Percentiles rank a stretch among this genome's conserved stretches.
phyloP scores from a whole-genome alignment of 2,329 filamentous ascomycete species.

The Amauroascus niger region DNA sequence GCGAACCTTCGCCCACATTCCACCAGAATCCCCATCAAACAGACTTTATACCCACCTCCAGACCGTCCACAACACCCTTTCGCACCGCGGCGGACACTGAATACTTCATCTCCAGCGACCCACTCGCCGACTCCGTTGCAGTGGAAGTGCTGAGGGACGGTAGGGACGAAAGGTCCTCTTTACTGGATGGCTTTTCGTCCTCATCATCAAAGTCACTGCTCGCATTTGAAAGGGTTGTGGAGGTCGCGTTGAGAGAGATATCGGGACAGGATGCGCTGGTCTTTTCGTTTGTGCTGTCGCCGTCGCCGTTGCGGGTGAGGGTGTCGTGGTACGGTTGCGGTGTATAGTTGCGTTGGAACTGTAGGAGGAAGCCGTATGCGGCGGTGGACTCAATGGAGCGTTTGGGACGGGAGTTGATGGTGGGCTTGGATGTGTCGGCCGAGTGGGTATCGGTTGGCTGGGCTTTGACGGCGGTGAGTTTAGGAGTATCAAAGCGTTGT shows the following conservation, averaged over 20 bases:
- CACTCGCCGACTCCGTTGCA: background rate
- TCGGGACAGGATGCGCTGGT: background rate
- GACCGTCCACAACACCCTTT: background rate
- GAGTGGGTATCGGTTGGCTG: background rate
- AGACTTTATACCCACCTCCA: background rate
- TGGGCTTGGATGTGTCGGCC: background rate
- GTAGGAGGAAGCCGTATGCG: conserved; percentile 12
- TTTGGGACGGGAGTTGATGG: background rate
- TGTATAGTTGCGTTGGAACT: conserved; percentile 8
- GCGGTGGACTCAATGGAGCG: conserved; percentile 11
- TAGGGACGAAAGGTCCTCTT: conserved; percentile 2
- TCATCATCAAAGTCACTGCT: conserved; percentile 1
- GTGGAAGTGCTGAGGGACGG: conserved; percentile 10
- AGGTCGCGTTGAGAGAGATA: background rate
- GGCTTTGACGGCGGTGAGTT: background rate
- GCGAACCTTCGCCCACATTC: background rate
- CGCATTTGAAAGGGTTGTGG: background rate
- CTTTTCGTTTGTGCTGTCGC: background rate
- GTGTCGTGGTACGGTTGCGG: background rate
- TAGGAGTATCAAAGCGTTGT: background rate
- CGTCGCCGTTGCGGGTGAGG: background rate
- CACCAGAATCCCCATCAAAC: background rate
- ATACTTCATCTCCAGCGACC: conserved; percentile 2
- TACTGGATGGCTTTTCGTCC: background rate
- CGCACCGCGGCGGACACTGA: background rate